These are phyloP conservation scores for Lactarius hengduanensis DNA, from an alignment of 768 basidiomycete genomes.

Conservation along the genomic window DNA sequence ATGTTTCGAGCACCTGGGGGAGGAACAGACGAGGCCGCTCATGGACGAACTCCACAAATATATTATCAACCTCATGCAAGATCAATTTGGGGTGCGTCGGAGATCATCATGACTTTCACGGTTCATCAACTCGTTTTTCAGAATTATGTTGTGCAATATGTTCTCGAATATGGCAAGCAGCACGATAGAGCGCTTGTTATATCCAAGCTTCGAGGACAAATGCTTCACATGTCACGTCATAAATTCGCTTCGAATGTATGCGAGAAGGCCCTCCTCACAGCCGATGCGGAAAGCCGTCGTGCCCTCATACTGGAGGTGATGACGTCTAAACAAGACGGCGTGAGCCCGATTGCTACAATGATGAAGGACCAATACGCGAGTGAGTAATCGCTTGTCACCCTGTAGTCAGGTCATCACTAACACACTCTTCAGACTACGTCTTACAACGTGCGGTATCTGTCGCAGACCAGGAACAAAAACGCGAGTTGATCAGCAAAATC, in stretches of 20 bases:
- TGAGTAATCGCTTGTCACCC: slow-evolving; percentile 42
- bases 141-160: slow-evolving; percentile 96
- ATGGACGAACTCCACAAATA: slow-evolving; percentile 81
- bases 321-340: slow-evolving; percentile 58
- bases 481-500: slow-evolving; percentile 58
- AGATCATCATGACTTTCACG: not conserved
- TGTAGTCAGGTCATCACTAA: slow-evolving; percentile 7
- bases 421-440: slow-evolving; percentile 64
- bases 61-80: slow-evolving; percentile 73
- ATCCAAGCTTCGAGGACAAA: slow-evolving; percentile 67
- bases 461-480: slow-evolving; percentile 71
- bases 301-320: slow-evolving; percentile 82
- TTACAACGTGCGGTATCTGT: slow-evolving; percentile 73
- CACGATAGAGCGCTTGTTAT: slow-evolving; percentile 70
- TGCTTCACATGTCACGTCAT: slow-evolving; percentile 77
- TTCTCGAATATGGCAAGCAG: slow-evolving; percentile 75
- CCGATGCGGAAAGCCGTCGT: slow-evolving; percentile 62
- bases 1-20: slow-evolving; percentile 81
- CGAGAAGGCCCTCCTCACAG: slow-evolving; percentile 80
- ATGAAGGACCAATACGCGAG: slow-evolving; percentile 91
- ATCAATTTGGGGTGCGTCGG: slow-evolving; percentile 82
- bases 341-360: slow-evolving; percentile 62
- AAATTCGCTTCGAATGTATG: slow-evolving; percentile 97
- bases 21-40: slow-evolving; percentile 62
- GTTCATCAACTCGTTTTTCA: slow-evolving; percentile 35